These are phyloP conservation scores for Scutellaria galericulata DNA, from an alignment of 257 asterid genomes.

Conservation along the genomic window DNA sequence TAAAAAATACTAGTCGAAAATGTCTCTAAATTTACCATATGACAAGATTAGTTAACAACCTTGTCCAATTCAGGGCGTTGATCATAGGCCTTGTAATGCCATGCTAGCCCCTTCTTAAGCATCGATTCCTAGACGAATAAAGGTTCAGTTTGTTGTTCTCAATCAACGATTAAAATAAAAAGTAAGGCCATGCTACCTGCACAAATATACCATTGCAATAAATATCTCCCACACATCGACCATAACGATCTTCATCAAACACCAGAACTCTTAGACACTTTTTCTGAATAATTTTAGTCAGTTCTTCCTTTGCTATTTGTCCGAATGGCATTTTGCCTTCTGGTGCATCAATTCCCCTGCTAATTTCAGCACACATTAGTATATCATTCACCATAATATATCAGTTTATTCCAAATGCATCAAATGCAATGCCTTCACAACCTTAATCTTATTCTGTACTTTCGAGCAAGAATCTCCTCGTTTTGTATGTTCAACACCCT, in stretches of 20 bases:
- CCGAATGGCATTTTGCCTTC: constrained; percentile 93
- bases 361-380: background rate
- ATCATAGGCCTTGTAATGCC: constrained; percentile 93
- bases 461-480: constrained; percentile 78
- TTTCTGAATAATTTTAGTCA: constrained; percentile 62
- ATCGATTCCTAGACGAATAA: constrained; percentile 60
- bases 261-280: constrained; percentile 69
- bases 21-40: background rate
- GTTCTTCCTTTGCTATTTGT: constrained; percentile 76
- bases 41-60: constrained; percentile 27
- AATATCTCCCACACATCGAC: constrained; percentile 80
- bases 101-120: constrained; percentile 93
- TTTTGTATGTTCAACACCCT: constrained; percentile 65
- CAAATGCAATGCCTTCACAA: constrained; percentile 33
- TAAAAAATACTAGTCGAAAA: background rate
- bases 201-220: constrained; percentile 89
- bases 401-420: background rate
- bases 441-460: constrained; percentile 92
- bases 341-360: constrained; percentile 97
- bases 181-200: constrained; percentile 56
- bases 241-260: constrained; percentile 81
- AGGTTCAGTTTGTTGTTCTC: background rate
- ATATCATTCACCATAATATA: background rate
- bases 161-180: background rate
- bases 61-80: constrained; percentile 69